Conservation (phyloP, 2,329 filamentous ascomycete genomes). For the Didymella lethalis region DNA sequence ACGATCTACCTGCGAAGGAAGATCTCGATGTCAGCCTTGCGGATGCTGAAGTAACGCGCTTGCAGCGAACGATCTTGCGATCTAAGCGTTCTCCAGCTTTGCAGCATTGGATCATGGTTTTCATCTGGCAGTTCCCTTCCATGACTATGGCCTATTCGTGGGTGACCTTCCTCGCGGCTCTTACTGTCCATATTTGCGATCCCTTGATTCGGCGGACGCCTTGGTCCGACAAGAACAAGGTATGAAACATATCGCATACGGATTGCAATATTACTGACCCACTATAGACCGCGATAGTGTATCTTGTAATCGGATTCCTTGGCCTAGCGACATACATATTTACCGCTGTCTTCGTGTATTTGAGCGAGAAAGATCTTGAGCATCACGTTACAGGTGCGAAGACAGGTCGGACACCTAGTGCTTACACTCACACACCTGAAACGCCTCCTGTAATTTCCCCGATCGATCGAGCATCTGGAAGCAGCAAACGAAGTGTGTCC, state of each 20-base stretch:
- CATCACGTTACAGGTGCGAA: constrained; percentile 21
- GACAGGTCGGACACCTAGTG: neutral
- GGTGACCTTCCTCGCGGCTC: constrained; percentile 35
- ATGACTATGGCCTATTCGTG: constrained; percentile 44
- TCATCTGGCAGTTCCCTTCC: constrained; percentile 43
- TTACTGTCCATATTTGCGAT: constrained; percentile 41
- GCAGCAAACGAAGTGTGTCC: constrained; percentile 2
- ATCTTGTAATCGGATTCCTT: constrained; percentile 31
- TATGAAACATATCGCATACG: neutral
- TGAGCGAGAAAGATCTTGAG: constrained; percentile 38
- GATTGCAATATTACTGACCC: constrained; percentile 4
- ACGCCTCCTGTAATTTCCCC: neutral
- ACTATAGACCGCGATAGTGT: constrained; percentile 36
- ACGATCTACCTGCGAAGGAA: constrained; percentile 37
- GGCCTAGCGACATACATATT: constrained; percentile 37
- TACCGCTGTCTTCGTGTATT: constrained; percentile 36
- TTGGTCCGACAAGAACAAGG: constrained; percentile 36
- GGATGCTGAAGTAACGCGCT: constrained; percentile 33
- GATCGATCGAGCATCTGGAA: neutral
- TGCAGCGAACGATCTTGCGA: constrained; percentile 31
- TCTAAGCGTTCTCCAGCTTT: constrained; percentile 36
- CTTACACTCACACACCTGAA: neutral
- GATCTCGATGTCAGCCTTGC: constrained; percentile 27
- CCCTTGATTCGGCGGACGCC: constrained; percentile 31
- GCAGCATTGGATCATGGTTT: constrained; percentile 40